Evolutionary conservation across 1,284 basidiomycete genomes (phyloP), one percentile per base, ranked within the genome.

Genomic region (Cryptococcus floricola): DNA sequence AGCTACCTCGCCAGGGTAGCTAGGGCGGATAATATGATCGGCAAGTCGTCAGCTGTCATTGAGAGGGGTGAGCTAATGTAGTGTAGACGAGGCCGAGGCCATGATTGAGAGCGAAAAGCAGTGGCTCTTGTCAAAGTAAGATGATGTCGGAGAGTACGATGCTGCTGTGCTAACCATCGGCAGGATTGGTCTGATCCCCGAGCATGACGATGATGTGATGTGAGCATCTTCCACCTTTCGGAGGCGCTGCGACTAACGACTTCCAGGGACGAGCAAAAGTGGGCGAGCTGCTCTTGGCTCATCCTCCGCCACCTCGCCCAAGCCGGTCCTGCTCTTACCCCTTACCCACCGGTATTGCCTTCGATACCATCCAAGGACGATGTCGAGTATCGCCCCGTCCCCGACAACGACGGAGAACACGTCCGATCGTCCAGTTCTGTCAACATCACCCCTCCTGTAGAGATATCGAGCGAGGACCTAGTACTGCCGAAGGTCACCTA

Each of bases 151-250:
- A 34, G 31, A 34, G 31, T 10, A 34, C 10, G 10, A 34, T 34
- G 31, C 4, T 34, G 31, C 10, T 34, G 16, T 44, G 53, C 56
- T 65, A 42, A 62, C 39, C 7, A 16, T n/a, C 16, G 5, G 19
- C 54, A 74, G 73, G 60, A 75, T 90, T 51, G 88, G 87, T 67
- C 73, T 80, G 64, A 83, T 83, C 48, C 82, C 83, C 7, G 88
- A 91, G 67, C 85, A 85, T 68, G 89, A 91, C 70, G 89, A 90
- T 76, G 88, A 91, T 75, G 88, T 91, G 46, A 88, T 89, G 87
- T 71, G 45, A 66, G 70, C 60, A 3, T 8, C 12, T 27, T 10
- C 14, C 3, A 13, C 28, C 14, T n/a, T 8, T 23, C 5, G 43
- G 28, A 50, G 37, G 1, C 23, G 42, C 44, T 42, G 43, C 50